A percentile compares a stretch with the other conserved stretches of the same genome.
phyloP scores from a whole-genome alignment of 371 early-diverging fungal species.

The Rhizomucor pusillus region DNA sequence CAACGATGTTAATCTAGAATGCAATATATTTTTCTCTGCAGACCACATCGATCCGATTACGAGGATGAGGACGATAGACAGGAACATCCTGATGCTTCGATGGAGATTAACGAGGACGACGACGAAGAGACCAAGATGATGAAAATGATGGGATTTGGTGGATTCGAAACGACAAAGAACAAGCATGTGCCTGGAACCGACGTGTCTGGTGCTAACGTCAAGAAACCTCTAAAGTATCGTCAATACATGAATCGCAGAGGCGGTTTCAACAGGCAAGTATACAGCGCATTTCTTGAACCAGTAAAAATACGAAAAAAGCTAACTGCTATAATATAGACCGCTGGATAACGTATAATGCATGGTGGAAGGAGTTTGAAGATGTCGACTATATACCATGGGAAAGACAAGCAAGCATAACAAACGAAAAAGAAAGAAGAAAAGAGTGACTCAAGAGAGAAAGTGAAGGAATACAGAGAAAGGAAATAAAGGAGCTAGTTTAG shows the following conservation, averaged over 20 bases:
- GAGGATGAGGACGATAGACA: too few relatives aligned
- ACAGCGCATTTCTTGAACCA: too few relatives aligned
- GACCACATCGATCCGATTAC: too few relatives aligned
- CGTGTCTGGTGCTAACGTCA: conserved; percentile 66
- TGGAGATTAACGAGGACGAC: conserved; percentile 32
- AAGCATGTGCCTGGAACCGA: conserved; percentile 69
- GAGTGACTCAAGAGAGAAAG: too few relatives aligned
- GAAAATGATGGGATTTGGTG: conserved; percentile 83
- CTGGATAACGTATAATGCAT: conserved; percentile 27
- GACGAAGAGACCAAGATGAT: conserved; percentile 52
- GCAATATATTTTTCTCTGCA: too few relatives aligned
- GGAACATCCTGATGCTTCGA: too few relatives aligned
- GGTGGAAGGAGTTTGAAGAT: not conserved
- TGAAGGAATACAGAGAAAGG: not conserved
- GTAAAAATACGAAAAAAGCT: not conserved
- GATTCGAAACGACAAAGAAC: conserved; percentile 87
- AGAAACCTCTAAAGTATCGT: conserved; percentile 79
- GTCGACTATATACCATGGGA: not conserved
- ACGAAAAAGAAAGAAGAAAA: conserved; percentile 1
- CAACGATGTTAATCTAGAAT: too few relatives aligned
- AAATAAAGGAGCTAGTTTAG: not conserved
- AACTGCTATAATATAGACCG: conserved; percentile 23
- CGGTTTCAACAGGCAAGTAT: conserved; percentile 75
- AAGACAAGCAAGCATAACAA: conserved; percentile 1
- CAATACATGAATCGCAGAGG: conserved; percentile 96